Conservation (phyloP, 2,329 filamentous ascomycete genomes). For the Aureobasidium zeae region DNA sequence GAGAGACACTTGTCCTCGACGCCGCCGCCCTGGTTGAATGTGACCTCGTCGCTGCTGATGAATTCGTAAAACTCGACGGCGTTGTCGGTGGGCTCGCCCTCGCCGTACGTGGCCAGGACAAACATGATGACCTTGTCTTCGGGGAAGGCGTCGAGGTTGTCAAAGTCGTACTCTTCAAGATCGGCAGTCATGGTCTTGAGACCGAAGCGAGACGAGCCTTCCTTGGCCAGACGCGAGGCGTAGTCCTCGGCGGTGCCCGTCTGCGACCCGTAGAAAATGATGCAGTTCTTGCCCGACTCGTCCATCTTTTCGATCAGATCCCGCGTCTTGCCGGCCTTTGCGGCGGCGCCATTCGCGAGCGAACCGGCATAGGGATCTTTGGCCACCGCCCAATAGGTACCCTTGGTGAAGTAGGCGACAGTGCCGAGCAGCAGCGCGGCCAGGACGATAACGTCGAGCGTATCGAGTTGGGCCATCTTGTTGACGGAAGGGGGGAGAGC, state of each 20-base stretch:
- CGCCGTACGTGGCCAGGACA: slow-evolving; percentile 91
- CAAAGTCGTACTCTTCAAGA: slow-evolving; percentile 94
- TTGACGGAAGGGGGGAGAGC: background rate
- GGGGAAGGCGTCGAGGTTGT: slow-evolving; percentile 81
- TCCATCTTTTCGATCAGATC: slow-evolving; percentile 96
- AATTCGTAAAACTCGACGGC: slow-evolving; percentile 99
- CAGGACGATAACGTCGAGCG: slow-evolving; percentile 88
- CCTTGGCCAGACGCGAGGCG: slow-evolving; percentile 89
- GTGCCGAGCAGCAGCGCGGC: slow-evolving; percentile 75
- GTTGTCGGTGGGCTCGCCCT: slow-evolving; percentile 97
- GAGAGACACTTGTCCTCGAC: slow-evolving; percentile 61
- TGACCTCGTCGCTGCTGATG: slow-evolving; percentile 68
- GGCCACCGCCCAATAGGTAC: slow-evolving; percentile 78
- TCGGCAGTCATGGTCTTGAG: slow-evolving; percentile 98
- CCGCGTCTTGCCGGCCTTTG: slow-evolving; percentile 73
- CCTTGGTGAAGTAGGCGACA: slow-evolving; percentile 94
- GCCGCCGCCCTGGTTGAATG: slow-evolving; percentile 62
- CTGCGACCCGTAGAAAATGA: slow-evolving; percentile 97
- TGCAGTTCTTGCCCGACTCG: slow-evolving; percentile 89
- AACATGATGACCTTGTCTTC: slow-evolving; percentile 91
- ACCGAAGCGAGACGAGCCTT: slow-evolving; percentile 91
- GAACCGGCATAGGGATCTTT: slow-evolving; percentile 82
- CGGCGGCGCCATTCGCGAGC: slow-evolving; percentile 55
- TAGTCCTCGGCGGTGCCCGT: slow-evolving; percentile 98
- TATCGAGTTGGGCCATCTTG: slow-evolving; percentile 88